Evolutionary conservation across 2,329 filamentous ascomycete genomes (phyloP).

Genomic region (Hawksworthiomyces lignivorus): DNA sequence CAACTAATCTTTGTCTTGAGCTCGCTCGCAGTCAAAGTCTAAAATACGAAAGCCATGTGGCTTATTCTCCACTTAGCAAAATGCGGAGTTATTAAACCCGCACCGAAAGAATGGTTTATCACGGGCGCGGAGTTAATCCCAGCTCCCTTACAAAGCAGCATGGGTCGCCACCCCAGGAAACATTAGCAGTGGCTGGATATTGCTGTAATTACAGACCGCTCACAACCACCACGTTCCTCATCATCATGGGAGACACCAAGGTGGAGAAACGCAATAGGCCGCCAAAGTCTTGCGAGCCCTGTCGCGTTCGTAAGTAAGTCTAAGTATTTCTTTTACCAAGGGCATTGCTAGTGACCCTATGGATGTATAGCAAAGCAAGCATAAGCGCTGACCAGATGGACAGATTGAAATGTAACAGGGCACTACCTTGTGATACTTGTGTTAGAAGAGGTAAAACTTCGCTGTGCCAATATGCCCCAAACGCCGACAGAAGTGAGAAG

Average conservation of each 20-base stretch:
- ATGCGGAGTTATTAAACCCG: slow-evolving; percentile 10
- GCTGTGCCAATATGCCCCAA: slow-evolving; percentile 23
- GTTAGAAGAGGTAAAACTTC: slow-evolving; percentile 17
- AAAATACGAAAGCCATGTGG: too few species aligned
- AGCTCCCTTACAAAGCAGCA: too few species aligned
- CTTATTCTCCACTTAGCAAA: background rate
- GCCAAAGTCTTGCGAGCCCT: slow-evolving; percentile 27
- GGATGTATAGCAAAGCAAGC: background rate
- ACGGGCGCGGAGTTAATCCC: too few species aligned
- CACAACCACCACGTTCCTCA: too few species aligned
- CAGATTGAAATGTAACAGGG: slow-evolving; percentile 27
- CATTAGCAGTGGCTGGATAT: too few species aligned
- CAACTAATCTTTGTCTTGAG: too few species aligned
- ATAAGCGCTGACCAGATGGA: background rate
- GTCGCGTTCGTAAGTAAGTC: slow-evolving; percentile 25
- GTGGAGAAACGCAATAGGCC: slow-evolving; percentile 27
- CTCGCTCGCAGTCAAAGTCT: too few species aligned
- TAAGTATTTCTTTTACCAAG: too few species aligned
- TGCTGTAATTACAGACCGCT: too few species aligned
- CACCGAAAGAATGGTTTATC: too few species aligned
- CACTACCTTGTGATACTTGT: slow-evolving; percentile 25
- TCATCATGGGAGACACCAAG: slow-evolving; percentile 11
- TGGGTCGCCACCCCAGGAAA: too few species aligned
- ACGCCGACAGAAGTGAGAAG: slow-evolving; percentile 18
- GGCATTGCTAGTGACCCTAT: too few species aligned